Percentiles rank a stretch among this genome's conserved stretches.
These are phyloP conservation scores for Boletus hoseneyae DNA, from an alignment of 1,284 basidiomycete species.

Conservation along the genomic window DNA sequence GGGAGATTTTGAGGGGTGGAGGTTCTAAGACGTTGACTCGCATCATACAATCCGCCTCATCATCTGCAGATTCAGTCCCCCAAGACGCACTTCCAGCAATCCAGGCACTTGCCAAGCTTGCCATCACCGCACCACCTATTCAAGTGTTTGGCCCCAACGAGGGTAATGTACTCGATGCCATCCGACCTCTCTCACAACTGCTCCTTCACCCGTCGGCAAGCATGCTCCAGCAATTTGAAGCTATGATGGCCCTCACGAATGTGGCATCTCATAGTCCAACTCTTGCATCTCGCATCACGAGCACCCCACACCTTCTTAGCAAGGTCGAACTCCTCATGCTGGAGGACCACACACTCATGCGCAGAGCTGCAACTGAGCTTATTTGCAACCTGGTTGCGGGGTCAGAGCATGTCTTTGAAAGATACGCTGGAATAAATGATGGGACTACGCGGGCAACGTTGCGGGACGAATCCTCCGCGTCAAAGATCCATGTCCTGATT, in stretches of 20 bases:
- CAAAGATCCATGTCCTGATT: slow-evolving; percentile 78
- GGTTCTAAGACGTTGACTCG: slow-evolving; percentile 65
- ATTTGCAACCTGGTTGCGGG: slow-evolving; percentile 87
- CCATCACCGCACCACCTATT: slow-evolving; percentile 87
- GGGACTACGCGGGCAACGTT: slow-evolving; percentile 47
- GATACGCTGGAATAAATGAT: slow-evolving; percentile 52
- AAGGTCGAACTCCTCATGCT: slow-evolving; percentile 80
- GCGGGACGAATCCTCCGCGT: slow-evolving; percentile 37
- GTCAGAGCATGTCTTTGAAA: slow-evolving; percentile 70
- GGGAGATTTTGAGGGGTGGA: slow-evolving; percentile 79
- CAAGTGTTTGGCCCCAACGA: slow-evolving; percentile 86
- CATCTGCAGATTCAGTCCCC: slow-evolving; percentile 25
- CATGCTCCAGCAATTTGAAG: slow-evolving; percentile 86
- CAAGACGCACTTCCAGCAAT: slow-evolving; percentile 53
- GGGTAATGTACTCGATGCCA: slow-evolving; percentile 74
- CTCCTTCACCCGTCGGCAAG: slow-evolving; percentile 65
- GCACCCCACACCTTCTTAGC: slow-evolving; percentile 57
- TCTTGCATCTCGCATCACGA: slow-evolving; percentile 62
- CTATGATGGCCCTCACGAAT: slow-evolving; percentile 94
- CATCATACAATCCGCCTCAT: slow-evolving; percentile 51
- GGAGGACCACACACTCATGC: slow-evolving; percentile 79
- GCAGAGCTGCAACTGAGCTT: slow-evolving; percentile 88
- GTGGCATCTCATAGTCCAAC: slow-evolving; percentile 75
- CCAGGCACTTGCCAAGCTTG: slow-evolving; percentile 90
- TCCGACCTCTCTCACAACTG: slow-evolving; percentile 72